Base-by-base conservation (phyloP, 192 early-diverging fungal species). In the Coemansia sp. region DNA sequence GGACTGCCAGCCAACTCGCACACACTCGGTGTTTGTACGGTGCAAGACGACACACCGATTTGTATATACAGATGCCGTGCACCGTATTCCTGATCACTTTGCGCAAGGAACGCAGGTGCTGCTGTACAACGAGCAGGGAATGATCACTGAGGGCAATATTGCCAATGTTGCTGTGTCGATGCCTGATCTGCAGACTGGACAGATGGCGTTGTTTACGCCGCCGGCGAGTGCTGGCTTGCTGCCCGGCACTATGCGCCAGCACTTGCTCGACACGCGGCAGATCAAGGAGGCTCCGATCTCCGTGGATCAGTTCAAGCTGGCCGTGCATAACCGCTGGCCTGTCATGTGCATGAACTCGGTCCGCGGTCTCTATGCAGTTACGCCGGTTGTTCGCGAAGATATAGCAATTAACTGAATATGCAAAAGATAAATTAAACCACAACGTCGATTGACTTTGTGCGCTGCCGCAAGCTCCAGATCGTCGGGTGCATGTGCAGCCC, bases 401-500 rank as follows among this genome's bases (percentile, higher is more conserved):
- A 31, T 31, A 31, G 31, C 7, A 31, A 31, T 31, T 31, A 31
- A 31, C 31, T 31, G 31, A 31, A 31, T 31, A 31, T 31, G 5
- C 7, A 31, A 31, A 8, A 31, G 31, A 31, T 31, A 7, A 26
- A 26, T 31, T 31, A 31, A 1, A 20, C 62, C 2, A 40, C 17
- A 17, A 64, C 47, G 7, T 69, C 68, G n/a, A 72, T 56, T 2
- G 75, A 78, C 40, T 59, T 44, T 7, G 66, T 69, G 12, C 69
- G 71, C 53, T 78, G 75, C 0, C 75, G 60, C 22, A 66, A 69
- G 63, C 75, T 78, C 75, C 77, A 90, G 57, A 90, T 77, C 5
- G 92, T 94, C 36, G 92, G 91, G 71, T 89, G 85, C 89, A 94
- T 92, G 65, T 90, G 85, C 51, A 97, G 85, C 14, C 93, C 95